Percentiles rank a stretch among this genome's conserved stretches.
phyloP scores from a whole-genome alignment of 2,329 filamentous ascomycete genomes.

The Herpotrichia juniperi region DNA sequence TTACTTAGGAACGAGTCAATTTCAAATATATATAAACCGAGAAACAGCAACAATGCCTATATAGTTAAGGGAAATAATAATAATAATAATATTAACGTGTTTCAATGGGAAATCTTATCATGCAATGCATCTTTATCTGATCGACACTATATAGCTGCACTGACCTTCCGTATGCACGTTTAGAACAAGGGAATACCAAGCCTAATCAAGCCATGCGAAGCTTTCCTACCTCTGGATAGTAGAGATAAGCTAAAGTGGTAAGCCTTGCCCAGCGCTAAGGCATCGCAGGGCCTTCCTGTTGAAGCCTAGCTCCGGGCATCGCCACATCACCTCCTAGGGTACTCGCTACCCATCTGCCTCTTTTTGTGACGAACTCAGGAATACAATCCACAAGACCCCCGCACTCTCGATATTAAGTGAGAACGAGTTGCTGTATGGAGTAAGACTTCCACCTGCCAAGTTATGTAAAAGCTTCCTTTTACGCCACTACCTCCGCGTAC shows the following conservation, averaged over 20 bases:
- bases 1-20: too few relatives aligned
- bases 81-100: too few relatives aligned
- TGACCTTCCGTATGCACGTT: background rate
- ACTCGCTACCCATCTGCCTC: background rate
- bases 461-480: background rate
- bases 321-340: background rate
- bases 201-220: slow-evolving; percentile 1
- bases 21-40: too few relatives aligned
- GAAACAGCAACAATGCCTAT: too few relatives aligned
- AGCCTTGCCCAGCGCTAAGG: background rate
- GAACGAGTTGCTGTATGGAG: background rate
- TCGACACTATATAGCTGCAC: background rate
- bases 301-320: background rate
- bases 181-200: background rate
- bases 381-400: background rate
- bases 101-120: too few relatives aligned
- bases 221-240: background rate
- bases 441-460: background rate
- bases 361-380: background rate
- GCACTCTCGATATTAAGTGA: background rate
- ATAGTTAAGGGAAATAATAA: too few relatives aligned
- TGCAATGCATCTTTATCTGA: too few relatives aligned
- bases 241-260: background rate
- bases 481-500: background rate
- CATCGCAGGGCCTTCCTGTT: background rate